These are phyloP conservation scores for Scenedesmus sp. DNA, from an alignment of 163 green algal species.

Conservation along the genomic window DNA sequence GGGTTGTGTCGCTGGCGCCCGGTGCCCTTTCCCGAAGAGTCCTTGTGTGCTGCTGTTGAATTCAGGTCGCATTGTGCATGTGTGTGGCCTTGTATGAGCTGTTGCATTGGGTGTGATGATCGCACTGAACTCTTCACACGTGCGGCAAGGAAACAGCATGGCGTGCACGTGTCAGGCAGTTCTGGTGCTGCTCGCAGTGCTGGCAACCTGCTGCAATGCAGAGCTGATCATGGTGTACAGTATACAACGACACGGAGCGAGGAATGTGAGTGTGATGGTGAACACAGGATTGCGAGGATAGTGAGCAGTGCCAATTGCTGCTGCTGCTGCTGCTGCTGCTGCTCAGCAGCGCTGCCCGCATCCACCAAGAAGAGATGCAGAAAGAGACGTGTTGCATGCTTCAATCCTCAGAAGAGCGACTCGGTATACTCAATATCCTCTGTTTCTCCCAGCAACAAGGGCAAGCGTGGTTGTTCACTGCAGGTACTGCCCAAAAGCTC, in stretches of 20 bases:
- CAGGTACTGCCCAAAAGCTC: slow-evolving; percentile 63
- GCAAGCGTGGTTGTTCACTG: neutral
- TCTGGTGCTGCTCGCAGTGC: neutral
- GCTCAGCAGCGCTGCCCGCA: neutral
- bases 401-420: too few relatives aligned
- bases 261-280: slow-evolving; percentile 48
- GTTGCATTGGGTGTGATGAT: neutral
- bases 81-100: too few relatives aligned
- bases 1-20: neutral
- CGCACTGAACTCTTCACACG: neutral
- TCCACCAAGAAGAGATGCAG: too few relatives aligned
- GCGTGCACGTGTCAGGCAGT: neutral
- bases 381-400: too few relatives aligned
- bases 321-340: neutral
- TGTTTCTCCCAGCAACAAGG: neutral
- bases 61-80: neutral
- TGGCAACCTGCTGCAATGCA: slow-evolving; percentile 2
- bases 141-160: neutral
- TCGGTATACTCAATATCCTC: too few relatives aligned
- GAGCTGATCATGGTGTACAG: slow-evolving; percentile 66
- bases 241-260: slow-evolving; percentile 66
- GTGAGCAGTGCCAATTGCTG: neutral
- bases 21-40: slow-evolving; percentile 7
- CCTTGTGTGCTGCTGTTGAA: neutral
- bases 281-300: neutral